Base-by-base conservation (phyloP, 2,329 filamentous ascomycete genomes). In the Fusarium piperis region DNA sequence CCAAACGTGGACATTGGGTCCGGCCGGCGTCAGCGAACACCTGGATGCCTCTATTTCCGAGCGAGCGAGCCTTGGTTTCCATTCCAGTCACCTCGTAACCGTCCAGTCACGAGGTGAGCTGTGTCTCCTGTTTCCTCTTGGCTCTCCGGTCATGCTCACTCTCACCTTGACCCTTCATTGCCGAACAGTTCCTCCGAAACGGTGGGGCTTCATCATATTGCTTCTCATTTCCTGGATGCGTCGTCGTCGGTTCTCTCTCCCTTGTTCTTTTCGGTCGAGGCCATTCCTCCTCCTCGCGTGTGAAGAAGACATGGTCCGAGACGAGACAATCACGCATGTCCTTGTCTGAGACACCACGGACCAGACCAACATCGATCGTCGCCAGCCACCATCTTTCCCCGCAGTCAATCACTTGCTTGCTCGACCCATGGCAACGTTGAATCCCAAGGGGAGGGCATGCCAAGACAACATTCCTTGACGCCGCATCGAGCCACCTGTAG, bases 361-460 rank as follows among this genome's bases (percentile, higher is more conserved):
- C 23, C 23, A 59, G 52, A 28, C 46, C 51, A 39, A 20, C 33
- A n/a, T 38, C 41, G 64, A 71, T 71, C 68, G 51, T 53, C 64
- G 35, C 59, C 58, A 46, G 56, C 67, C 67, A 70, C 52, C 67
- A 67, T 28, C 28, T 59, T 53, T 68, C 68, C 68, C 68, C 60
- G 64, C 61, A 28, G 20, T 36, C 33, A 36, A 28, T 35, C 32
- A 30, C 15, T 28, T 10, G 10, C 35, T 38, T 9, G 13, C 39
- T 26, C 41, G 52, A 65, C 57, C 64, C 51, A 53, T 59, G 18
- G 64, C 64, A 68, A 68, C 66, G 66, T 68, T 68, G 59, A 67
- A 67, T 67, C 60, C 58, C 35, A 52, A 33, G 65, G 61, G 55
- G 23, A 53, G 26, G 65, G 30, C 18, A 44, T 39, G 59, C 59